Evolutionary conservation across 345 rosid species (phyloP).

Genomic region (Kandelia obovata): DNA sequence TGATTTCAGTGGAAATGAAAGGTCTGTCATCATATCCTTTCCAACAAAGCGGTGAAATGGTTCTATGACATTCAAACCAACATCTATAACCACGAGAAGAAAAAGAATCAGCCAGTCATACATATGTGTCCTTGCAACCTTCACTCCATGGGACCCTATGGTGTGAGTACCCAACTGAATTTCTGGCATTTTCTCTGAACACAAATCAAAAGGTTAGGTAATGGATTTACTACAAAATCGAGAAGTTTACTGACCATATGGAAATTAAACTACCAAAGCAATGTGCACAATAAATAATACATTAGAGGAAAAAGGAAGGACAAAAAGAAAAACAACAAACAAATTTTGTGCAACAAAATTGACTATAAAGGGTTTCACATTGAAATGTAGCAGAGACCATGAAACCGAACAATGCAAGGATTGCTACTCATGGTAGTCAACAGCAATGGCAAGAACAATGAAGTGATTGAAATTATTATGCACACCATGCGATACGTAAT

Average conservation of each 20-base stretch:
- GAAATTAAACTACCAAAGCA: not conserved
- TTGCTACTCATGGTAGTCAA: no score
- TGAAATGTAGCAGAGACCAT: no score
- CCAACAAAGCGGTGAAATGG: constrained; percentile 94
- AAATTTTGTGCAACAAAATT: no score
- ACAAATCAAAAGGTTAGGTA: constrained; percentile 5
- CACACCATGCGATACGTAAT: no score
- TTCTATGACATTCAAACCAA: constrained; percentile 59
- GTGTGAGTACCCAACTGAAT: constrained; percentile 72
- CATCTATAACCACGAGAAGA: constrained; percentile 53
- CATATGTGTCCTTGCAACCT: constrained; percentile 67
- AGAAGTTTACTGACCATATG: not conserved
- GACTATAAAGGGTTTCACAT: no score
- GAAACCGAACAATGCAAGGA: no score
- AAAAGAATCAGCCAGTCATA: constrained; percentile 90
- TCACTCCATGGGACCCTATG: constrained; percentile 67
- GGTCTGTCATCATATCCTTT: constrained; percentile 68
- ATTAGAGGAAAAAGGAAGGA: no score
- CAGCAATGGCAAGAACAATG: no score
- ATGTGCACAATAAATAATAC: no score
- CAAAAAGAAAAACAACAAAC: no score
- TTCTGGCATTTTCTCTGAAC: constrained; percentile 51
- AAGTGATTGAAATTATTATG: no score
- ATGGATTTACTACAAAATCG: not conserved
- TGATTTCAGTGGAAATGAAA: constrained; percentile 61